phyloP scores from a whole-genome alignment of 176 grass and related monocot species.

The Neostapfia colusana region DNA sequence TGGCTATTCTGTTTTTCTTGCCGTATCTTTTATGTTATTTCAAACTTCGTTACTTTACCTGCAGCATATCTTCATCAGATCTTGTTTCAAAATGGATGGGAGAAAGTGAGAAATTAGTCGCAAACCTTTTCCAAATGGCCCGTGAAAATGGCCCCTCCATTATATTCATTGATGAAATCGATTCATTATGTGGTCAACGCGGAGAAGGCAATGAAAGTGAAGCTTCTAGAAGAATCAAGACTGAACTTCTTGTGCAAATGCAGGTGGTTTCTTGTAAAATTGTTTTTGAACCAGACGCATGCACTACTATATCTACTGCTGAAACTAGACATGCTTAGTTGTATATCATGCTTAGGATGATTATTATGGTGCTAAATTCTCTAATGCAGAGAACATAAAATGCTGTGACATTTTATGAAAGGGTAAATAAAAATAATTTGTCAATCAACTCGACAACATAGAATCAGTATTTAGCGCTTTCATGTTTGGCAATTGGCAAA shows the following conservation, averaged over 20 bases:
- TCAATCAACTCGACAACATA: not conserved
- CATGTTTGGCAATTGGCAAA: not conserved
- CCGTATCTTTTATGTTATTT: slow-evolving; percentile 4
- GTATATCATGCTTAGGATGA: slow-evolving; percentile 5
- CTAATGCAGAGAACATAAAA: not conserved
- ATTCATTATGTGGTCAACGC: slow-evolving; percentile 91
- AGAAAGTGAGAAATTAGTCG: slow-evolving; percentile 95
- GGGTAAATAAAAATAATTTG: not conserved
- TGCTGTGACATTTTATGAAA: not conserved
- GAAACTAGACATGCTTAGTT: not conserved
- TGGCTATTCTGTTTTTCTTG: not conserved
- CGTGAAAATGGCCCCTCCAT: slow-evolving; percentile 95
- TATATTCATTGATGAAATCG: slow-evolving; percentile 98
- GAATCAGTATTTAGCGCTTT: not conserved
- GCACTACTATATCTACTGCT: not conserved
- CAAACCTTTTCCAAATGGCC: slow-evolving; percentile 97
- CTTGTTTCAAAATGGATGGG: slow-evolving; percentile 99
- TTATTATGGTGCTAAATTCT: not conserved
- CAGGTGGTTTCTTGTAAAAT: slow-evolving; percentile 51
- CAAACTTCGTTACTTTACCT: slow-evolving; percentile 19
- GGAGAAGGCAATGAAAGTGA: slow-evolving; percentile 99
- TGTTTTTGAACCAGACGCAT: slow-evolving; percentile 10
- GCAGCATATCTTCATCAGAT: slow-evolving; percentile 99
- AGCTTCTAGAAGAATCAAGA: slow-evolving; percentile 96
- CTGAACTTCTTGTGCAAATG: slow-evolving; percentile 99